Evolutionary conservation across 2,329 filamentous ascomycete species (phyloP).

Genomic region (Diaporthe sp.): DNA sequence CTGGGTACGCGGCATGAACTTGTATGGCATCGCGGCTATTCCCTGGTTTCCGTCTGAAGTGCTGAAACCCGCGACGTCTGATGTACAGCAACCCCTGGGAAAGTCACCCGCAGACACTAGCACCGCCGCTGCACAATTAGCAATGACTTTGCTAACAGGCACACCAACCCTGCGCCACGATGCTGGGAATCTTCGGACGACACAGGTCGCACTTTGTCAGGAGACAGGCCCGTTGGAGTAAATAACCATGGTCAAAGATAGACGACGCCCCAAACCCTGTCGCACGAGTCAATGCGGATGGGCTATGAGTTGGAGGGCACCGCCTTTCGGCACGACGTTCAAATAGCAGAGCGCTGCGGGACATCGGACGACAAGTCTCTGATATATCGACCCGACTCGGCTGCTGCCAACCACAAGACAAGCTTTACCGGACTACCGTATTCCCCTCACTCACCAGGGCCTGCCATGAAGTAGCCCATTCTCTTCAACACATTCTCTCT

Average conservation of each 20-base stretch:
- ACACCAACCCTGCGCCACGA: slow-evolving; percentile 12
- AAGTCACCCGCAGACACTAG: neutral
- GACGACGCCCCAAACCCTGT: neutral
- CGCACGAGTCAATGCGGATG: slow-evolving; percentile 11
- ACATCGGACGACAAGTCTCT: slow-evolving; percentile 16
- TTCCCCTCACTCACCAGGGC: slow-evolving; percentile 4
- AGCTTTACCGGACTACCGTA: neutral
- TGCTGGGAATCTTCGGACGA: slow-evolving; percentile 14
- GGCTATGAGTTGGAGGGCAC: neutral
- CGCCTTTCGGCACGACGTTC: neutral
- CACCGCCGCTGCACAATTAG: neutral
- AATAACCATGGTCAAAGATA: slow-evolving; percentile 14
- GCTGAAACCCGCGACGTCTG: slow-evolving; percentile 21
- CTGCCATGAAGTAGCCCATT: neutral
- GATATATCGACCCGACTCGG: neutral
- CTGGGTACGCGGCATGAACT: slow-evolving; percentile 16
- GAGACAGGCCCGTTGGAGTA: slow-evolving; percentile 10
- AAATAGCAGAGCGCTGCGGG: slow-evolving; percentile 4
- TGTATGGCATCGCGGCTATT: slow-evolving; percentile 19
- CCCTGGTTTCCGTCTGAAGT: slow-evolving; percentile 19
- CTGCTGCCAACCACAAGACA: neutral
- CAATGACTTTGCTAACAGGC: neutral
- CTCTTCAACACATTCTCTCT: neutral
- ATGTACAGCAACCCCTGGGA: slow-evolving; percentile 20
- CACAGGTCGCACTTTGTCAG: neutral